A percentile compares a stretch with the other conserved stretches of the same genome.
Conservation (phyloP, 306 rosid genomes). For the Fragaria nilgerrensis region DNA sequence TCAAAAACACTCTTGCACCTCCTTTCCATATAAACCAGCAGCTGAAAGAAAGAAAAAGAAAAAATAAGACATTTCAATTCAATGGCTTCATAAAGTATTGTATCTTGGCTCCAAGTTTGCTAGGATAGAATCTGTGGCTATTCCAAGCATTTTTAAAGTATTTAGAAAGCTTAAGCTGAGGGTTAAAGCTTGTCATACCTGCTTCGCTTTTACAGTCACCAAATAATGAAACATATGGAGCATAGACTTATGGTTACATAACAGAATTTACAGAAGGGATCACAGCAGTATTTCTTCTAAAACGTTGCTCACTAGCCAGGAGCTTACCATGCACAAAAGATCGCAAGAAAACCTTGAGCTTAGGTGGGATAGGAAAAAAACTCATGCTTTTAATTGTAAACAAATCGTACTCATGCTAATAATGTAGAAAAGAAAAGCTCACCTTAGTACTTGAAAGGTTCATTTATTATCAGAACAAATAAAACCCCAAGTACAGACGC, state of each 20-base stretch:
- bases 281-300: not conserved
- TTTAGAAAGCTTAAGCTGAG: not conserved
- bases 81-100: not conserved
- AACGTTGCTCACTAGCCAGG: not conserved
- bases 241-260: not conserved
- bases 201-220: not conserved
- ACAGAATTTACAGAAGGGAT: not conserved
- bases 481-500: not conserved
- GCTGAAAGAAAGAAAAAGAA: not conserved
- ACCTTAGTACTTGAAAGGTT: not conserved
- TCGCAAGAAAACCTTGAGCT: not conserved
- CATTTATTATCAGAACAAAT: not conserved
- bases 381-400: not conserved
- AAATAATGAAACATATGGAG: not conserved
- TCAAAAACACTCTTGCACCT: not conserved
- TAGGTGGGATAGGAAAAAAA: not conserved
- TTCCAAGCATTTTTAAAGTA: not conserved
- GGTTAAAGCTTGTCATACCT: not conserved
- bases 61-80: not conserved
- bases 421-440: not conserved
- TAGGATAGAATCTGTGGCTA: not conserved
- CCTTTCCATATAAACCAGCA: not conserved
- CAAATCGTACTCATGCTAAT: not conserved
- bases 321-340: not conserved
- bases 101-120: not conserved